phyloP scores from a whole-genome alignment of 1,139 yeast species.

The Geotrichum macrosporum region DNA sequence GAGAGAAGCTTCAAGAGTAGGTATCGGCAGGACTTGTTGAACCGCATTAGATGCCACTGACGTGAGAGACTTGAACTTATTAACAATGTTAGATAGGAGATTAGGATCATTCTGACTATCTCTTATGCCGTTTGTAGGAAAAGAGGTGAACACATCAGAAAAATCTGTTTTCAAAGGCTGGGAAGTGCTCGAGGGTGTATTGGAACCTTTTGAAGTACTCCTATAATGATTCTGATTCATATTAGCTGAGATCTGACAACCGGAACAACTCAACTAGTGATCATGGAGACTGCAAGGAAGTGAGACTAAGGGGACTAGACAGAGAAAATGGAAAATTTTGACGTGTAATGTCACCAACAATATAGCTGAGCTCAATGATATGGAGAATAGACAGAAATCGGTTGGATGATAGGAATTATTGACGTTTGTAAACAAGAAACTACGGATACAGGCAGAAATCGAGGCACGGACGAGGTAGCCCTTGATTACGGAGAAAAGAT shows the following conservation, averaged over 20 bases:
- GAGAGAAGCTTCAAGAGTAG: background rate
- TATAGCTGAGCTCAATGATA: no score
- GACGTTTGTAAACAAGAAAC: no score
- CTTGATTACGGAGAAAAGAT: no score
- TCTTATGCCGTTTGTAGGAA: slow-evolving; percentile 30
- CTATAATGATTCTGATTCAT: slow-evolving; percentile 10
- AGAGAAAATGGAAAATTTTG: no score
- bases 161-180: slow-evolving; percentile 6
- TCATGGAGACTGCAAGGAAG: no score
- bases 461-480: no score
- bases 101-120: slow-evolving; percentile 29
- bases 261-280: background rate
- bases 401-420: no score
- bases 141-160: slow-evolving; percentile 28
- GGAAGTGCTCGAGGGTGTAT: background rate
- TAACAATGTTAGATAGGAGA: slow-evolving; percentile 28
- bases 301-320: no score
- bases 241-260: no score
- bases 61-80: slow-evolving; percentile 29
- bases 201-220: slow-evolving; percentile 4
- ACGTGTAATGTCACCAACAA: no score
- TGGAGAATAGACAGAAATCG: no score
- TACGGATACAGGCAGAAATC: no score
- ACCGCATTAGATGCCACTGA: slow-evolving; percentile 33
- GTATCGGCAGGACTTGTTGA: slow-evolving; percentile 28